These are phyloP conservation scores for Lonicera japonica DNA, from an alignment of 129 eudicot genomes.

Conservation along the genomic window DNA sequence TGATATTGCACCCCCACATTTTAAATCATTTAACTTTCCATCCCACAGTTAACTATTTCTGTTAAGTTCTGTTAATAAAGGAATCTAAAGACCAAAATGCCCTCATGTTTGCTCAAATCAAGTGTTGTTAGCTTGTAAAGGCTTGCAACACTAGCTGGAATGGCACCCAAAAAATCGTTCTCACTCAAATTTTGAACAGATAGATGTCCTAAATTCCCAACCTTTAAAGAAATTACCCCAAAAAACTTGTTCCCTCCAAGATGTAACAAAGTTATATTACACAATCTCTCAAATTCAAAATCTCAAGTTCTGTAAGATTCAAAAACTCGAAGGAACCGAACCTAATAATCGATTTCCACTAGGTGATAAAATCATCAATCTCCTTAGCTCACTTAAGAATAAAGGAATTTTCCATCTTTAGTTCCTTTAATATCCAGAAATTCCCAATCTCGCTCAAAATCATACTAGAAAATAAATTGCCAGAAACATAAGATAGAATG, in stretches of 20 bases:
- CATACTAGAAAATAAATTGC: constrained; percentile 49
- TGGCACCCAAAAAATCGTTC: constrained; percentile 48
- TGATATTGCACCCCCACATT: too few species aligned
- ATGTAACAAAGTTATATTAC: constrained; percentile 48
- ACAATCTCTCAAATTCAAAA: constrained; percentile 53
- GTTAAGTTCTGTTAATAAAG: too few species aligned
- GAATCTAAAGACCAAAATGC: too few species aligned
- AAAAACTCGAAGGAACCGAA: constrained; percentile 46
- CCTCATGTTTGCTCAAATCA: constrained; percentile 82
- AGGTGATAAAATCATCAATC: constrained; percentile 40
- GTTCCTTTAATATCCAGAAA: constrained; percentile 46
- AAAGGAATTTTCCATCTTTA: constrained; percentile 49
- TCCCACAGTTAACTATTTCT: too few species aligned
- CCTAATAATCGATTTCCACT: constrained; percentile 68
- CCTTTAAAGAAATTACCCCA: constrained; percentile 43
- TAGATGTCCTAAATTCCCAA: constrained; percentile 52
- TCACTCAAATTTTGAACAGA: constrained; percentile 56
- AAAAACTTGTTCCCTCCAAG: constrained; percentile 54
- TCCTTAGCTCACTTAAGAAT: constrained; percentile 38
- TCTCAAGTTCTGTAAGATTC: constrained; percentile 38
- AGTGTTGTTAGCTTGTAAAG: constrained; percentile 51
- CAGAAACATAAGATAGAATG: too few species aligned
- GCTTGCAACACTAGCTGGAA: constrained; percentile 64
- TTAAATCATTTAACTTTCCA: too few species aligned
- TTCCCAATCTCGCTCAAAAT: constrained; percentile 48